Evolutionary conservation across 495 filamentous ascomycete genomes (phyloP).

Genomic region (Tuber borchii): DNA sequence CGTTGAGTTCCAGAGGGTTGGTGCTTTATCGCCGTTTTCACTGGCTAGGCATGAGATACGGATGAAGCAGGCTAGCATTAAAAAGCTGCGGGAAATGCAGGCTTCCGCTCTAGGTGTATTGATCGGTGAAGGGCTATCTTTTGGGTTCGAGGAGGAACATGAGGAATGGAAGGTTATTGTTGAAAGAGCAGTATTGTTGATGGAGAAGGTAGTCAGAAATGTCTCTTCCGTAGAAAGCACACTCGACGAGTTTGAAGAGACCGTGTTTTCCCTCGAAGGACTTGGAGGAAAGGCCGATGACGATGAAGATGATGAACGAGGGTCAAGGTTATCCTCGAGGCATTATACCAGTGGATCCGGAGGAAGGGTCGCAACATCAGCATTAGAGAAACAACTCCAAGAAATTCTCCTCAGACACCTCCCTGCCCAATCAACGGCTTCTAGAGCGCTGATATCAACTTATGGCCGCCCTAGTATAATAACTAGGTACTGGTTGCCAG

Average conservation of each 20-base stretch:
- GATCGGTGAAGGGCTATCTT: constrained; percentile 69
- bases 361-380: constrained; percentile 46
- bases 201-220: constrained; percentile 68
- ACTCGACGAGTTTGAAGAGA: constrained; percentile 64
- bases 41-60: constrained; percentile 62
- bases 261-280: constrained; percentile 51
- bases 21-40: constrained; percentile 64
- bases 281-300: constrained; percentile 41
- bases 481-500: constrained; percentile 82
- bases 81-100: constrained; percentile 62
- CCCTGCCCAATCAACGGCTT: constrained; percentile 53
- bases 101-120: constrained; percentile 83
- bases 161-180: constrained; percentile 67
- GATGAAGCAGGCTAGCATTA: constrained; percentile 60
- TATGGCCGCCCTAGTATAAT: constrained; percentile 71
- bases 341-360: constrained; percentile 29
- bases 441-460: constrained; percentile 48
- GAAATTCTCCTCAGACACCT: constrained; percentile 56
- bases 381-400: constrained; percentile 61
- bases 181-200: constrained; percentile 64
- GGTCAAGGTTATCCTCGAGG: not conserved
- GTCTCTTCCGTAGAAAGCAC: constrained; percentile 51
- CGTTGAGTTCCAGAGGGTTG: constrained; percentile 47
- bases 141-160: constrained; percentile 49
- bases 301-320: constrained; percentile 19